Percentiles rank a stretch among this genome's conserved stretches.
Conservation (phyloP, 148 eudicot genomes). For the Camellia lanceoleosa region DNA sequence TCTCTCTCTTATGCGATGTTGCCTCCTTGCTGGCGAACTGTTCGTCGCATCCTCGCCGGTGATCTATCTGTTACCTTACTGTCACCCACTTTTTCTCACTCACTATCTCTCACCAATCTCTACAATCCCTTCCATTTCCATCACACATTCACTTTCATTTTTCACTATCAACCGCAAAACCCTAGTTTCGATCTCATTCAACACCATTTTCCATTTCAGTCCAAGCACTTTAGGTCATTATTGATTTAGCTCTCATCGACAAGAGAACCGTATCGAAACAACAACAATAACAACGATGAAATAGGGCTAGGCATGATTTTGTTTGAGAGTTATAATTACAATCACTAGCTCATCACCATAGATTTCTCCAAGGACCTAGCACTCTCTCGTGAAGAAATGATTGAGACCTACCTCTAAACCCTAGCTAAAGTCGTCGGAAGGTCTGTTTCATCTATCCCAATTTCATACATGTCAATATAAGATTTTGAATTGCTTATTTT, state of each 20-base stretch:
- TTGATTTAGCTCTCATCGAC: conserved; percentile 22
- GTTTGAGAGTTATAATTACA: conserved; percentile 91
- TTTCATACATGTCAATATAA: too few species aligned
- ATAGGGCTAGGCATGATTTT: conserved; percentile 62
- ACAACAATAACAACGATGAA: conserved; percentile 32
- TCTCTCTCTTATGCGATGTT: too few species aligned
- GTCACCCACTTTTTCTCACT: conserved; percentile 27
- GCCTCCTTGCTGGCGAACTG: too few species aligned
- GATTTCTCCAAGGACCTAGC: conserved; percentile 64
- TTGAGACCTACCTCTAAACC: conserved; percentile 74
- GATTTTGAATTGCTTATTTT: too few species aligned
- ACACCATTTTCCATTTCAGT: conserved; percentile 1
- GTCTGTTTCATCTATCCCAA: conserved; percentile 23
- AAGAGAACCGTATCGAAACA: conserved; percentile 4
- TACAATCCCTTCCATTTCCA: conserved; percentile 9
- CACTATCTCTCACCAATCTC: conserved; percentile 7
- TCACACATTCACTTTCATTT: conserved; percentile 8
- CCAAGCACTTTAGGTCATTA: conserved; percentile 17
- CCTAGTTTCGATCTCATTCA: not conserved
- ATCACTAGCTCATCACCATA: conserved; percentile 85
- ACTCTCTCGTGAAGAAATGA: conserved; percentile 59
- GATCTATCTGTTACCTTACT: too few species aligned
- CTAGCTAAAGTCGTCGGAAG: conserved; percentile 78
- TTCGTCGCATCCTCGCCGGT: too few species aligned
- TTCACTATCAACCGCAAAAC: not conserved